phyloP scores from a whole-genome alignment of 2,329 filamentous ascomycete genomes.

The Pyrenophora teres region DNA sequence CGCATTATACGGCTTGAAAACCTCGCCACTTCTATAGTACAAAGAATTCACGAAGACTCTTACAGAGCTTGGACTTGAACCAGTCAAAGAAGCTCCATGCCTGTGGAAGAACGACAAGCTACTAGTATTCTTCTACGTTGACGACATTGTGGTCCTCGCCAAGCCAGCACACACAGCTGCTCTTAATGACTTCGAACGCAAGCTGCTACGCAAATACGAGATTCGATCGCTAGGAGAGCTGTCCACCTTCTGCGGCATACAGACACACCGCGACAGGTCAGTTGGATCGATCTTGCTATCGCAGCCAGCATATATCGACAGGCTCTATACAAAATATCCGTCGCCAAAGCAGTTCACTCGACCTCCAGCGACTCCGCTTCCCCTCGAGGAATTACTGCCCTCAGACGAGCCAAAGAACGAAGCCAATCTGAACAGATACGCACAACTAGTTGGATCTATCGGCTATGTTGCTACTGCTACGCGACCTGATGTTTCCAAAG shows the following conservation, averaged over 20 bases:
- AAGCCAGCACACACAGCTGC: neutral
- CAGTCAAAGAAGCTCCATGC: neutral
- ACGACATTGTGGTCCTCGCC: slow-evolving; percentile 1
- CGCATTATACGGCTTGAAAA: neutral
- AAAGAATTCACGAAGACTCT: slow-evolving; percentile 1
- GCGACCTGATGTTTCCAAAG: slow-evolving; percentile 20
- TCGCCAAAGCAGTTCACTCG: neutral
- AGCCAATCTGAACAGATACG: slow-evolving; percentile 13
- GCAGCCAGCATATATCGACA: slow-evolving; percentile 1
- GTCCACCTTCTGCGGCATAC: neutral
- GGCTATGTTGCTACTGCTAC: slow-evolving; percentile 18
- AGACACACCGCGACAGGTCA: neutral
- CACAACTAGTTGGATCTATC: slow-evolving; percentile 18
- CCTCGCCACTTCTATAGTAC: slow-evolving; percentile 5
- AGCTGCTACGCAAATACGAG: slow-evolving; percentile 1
- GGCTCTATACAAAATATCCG: neutral
- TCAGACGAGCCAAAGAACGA: slow-evolving; percentile 12
- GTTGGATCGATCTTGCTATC: slow-evolving; percentile 2
- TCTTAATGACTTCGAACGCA: slow-evolving; percentile 1
- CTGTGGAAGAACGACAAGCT: slow-evolving; percentile 1
- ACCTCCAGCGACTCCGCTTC: slow-evolving; percentile 2
- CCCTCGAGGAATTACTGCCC: slow-evolving; percentile 7
- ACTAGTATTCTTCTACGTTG: slow-evolving; percentile 1
- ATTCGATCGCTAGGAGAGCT: slow-evolving; percentile 2
- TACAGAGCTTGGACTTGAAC: neutral